These are phyloP conservation scores for Salvia miltiorrhiza DNA, from an alignment of 257 asterid species.

Conservation along the genomic window DNA sequence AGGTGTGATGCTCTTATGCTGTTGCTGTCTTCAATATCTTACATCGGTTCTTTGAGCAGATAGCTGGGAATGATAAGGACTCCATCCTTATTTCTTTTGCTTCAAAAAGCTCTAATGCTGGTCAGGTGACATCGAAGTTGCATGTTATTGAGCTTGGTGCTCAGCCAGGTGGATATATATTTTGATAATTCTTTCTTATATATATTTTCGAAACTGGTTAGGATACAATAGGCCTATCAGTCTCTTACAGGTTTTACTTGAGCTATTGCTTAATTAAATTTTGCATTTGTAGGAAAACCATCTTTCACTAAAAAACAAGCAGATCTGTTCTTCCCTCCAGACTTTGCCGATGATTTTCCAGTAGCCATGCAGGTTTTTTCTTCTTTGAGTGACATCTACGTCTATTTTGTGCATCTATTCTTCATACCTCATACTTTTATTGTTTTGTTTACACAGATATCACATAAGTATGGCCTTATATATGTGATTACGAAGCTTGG, in stretches of 20 bases:
- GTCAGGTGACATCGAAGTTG: slow-evolving; percentile 83
- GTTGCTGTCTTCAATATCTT: slow-evolving; percentile 20
- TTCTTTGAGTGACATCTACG: slow-evolving; percentile 6
- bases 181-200: background rate
- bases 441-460: slow-evolving; percentile 53
- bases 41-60: slow-evolving; percentile 42
- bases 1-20: slow-evolving; percentile 4
- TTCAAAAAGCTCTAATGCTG: slow-evolving; percentile 74
- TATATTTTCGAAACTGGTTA: background rate
- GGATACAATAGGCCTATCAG: background rate
- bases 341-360: slow-evolving; percentile 95
- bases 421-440: slow-evolving; percentile 17
- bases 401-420: slow-evolving; percentile 10
- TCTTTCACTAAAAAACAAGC: slow-evolving; percentile 95
- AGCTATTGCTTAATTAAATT: slow-evolving; percentile 17
- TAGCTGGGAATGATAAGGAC: slow-evolving; percentile 87
- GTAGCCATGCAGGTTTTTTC: slow-evolving; percentile 95
- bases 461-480: slow-evolving; percentile 85
- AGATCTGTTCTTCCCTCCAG: slow-evolving; percentile 97
- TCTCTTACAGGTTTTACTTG: slow-evolving; percentile 2
- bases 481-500: slow-evolving; percentile 99
- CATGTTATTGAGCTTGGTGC: slow-evolving; percentile 98
- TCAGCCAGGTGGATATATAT: slow-evolving; percentile 66
- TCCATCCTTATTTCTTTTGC: slow-evolving; percentile 95
- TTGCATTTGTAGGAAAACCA: slow-evolving; percentile 68